These are phyloP conservation scores for Penicillium oxalicum DNA, from an alignment of 2,329 filamentous ascomycete species.

Conservation along the genomic window DNA sequence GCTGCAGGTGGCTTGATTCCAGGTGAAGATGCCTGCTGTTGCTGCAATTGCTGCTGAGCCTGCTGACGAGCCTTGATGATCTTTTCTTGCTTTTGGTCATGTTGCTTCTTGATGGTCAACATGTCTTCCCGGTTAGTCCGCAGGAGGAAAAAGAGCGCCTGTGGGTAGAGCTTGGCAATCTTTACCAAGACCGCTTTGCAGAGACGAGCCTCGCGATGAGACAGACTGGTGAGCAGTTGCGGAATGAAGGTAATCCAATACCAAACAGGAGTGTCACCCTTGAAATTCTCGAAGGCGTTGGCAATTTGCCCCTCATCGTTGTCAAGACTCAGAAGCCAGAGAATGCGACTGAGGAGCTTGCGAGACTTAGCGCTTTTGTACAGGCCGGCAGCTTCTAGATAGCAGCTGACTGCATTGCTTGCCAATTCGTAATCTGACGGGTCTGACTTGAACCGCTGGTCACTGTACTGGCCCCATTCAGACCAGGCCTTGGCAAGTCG, in stretches of 20 bases:
- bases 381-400: constrained; percentile 88
- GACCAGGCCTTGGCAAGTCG: constrained; percentile 96
- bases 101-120: constrained; percentile 81
- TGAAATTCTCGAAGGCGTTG: constrained; percentile 87
- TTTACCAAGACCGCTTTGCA: constrained; percentile 82
- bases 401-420: constrained; percentile 88
- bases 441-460: constrained; percentile 90
- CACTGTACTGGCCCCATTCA: constrained; percentile 98
- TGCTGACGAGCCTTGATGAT: constrained; percentile 61
- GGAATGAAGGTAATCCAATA: constrained; percentile 99
- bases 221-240: constrained; percentile 84
- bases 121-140: constrained; percentile 92
- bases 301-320: constrained; percentile 78
- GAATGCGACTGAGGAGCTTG: constrained; percentile 84
- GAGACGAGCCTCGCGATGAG: constrained; percentile 82
- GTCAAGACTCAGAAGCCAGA: constrained; percentile 93
- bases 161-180: constrained; percentile 92
- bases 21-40: constrained; percentile 35
- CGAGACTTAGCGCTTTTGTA: constrained; percentile 97
- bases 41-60: constrained; percentile 33
- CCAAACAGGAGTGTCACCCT: constrained; percentile 96
- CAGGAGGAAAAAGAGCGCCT: constrained; percentile 92
- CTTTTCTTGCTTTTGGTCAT: constrained; percentile 60
- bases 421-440: constrained; percentile 75
- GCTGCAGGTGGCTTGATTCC: constrained; percentile 35